These are phyloP conservation scores for Tausonia pullulans DNA, from an alignment of 1,284 basidiomycete species.

Conservation along the genomic window DNA sequence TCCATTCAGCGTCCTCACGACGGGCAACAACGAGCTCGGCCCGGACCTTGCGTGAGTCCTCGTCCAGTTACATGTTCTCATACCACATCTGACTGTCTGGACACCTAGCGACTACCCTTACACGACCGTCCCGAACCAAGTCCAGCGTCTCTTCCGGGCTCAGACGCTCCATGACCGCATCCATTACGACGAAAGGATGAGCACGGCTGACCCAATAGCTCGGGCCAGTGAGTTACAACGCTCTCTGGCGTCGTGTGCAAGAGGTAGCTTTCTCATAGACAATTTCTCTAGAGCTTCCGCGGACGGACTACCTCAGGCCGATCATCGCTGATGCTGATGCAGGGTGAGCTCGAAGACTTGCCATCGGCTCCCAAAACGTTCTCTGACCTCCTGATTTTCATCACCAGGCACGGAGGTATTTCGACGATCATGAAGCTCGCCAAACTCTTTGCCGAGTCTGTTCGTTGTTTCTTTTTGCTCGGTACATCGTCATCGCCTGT, in stretches of 20 bases:
- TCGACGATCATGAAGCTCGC: slow-evolving; percentile 73
- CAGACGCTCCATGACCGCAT: slow-evolving; percentile 12
- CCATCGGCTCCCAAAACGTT: no score
- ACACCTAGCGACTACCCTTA: slow-evolving; percentile 11
- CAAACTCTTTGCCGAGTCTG: slow-evolving; percentile 13
- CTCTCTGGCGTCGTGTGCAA: no score
- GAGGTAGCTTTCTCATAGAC: no score
- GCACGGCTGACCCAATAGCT: background rate
- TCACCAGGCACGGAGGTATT: slow-evolving; percentile 68
- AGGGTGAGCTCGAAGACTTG: slow-evolving; percentile 43
- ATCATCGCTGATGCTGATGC: slow-evolving; percentile 83
- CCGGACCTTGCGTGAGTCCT: slow-evolving; percentile 71
- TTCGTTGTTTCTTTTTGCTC: background rate
- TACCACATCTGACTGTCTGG: slow-evolving; percentile 1
- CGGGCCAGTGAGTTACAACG: no score
- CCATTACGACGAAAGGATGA: slow-evolving; percentile 8
- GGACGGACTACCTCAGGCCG: slow-evolving; percentile 67
- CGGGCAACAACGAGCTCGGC: slow-evolving; percentile 71
- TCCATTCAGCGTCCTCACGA: slow-evolving; percentile 63
- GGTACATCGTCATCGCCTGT: background rate
- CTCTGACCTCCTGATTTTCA: background rate
- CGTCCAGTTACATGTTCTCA: background rate
- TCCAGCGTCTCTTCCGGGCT: background rate
- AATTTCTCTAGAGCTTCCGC: background rate
- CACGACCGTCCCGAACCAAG: slow-evolving; percentile 12